These are phyloP conservation scores for Hypsizygus marmoreus DNA, from an alignment of 768 basidiomycete genomes.

Conservation along the genomic window DNA sequence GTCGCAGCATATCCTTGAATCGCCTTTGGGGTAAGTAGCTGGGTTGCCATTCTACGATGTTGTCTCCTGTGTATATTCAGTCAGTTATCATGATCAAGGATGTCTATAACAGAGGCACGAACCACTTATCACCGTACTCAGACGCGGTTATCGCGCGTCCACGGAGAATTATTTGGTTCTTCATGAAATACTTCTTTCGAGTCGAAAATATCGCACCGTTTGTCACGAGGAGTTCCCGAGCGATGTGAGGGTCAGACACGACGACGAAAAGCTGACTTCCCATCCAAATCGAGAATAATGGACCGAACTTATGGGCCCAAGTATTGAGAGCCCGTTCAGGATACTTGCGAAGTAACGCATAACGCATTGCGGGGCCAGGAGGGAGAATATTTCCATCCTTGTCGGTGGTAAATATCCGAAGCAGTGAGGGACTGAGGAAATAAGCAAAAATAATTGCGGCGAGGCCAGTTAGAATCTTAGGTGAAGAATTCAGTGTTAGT, in stretches of 20 bases:
- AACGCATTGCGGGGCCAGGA: not conserved
- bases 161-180: constrained; percentile 43
- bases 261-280: constrained; percentile 50
- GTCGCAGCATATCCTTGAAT: constrained; percentile 36
- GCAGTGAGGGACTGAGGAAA: not conserved
- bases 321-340: constrained; percentile 43
- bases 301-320: constrained; percentile 46
- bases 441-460: not conserved
- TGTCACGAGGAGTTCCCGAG: constrained; percentile 44
- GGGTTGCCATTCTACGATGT: constrained; percentile 41
- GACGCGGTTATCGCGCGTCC: constrained; percentile 47
- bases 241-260: constrained; percentile 44
- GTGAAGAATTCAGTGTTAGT: no score
- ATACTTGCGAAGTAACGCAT: constrained; percentile 30
- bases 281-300: constrained; percentile 46
- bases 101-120: not conserved
- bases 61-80: constrained; percentile 34
- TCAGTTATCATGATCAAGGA: constrained; percentile 1
- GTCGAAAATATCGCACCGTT: constrained; percentile 49
- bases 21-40: constrained; percentile 33
- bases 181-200: constrained; percentile 47
- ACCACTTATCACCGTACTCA: constrained; percentile 46
- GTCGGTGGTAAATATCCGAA: not conserved
- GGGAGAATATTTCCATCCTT: not conserved
- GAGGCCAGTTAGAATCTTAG: no score